Evolutionary conservation across 257 asterid genomes (phyloP).

Genomic region (Scutellaria baicalensis): DNA sequence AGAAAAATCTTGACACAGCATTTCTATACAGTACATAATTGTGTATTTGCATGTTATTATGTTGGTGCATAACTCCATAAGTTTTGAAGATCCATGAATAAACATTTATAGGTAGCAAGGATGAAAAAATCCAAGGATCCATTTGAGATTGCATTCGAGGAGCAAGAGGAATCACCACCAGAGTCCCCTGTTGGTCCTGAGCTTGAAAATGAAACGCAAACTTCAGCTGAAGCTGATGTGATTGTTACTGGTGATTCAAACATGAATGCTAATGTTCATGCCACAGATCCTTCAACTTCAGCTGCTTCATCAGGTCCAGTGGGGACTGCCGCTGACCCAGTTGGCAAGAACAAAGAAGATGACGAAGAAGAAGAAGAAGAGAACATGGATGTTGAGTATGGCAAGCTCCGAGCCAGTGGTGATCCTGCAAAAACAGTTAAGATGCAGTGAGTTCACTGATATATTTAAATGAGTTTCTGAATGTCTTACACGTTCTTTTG

Average conservation of each 20-base stretch:
- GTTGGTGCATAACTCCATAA: neutral
- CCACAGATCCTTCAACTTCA: conserved; percentile 39
- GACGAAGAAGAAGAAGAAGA: conserved; percentile 96
- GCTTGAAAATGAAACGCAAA: conserved; percentile 47
- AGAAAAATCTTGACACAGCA: neutral
- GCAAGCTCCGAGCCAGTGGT: conserved; percentile 52
- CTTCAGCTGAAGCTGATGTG: conserved; percentile 31
- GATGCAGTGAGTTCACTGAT: conserved; percentile 74
- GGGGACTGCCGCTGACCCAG: conserved; percentile 32
- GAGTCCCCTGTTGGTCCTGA: conserved; percentile 73
- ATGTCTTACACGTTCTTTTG: neutral
- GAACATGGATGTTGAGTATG: conserved; percentile 81
- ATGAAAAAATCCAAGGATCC: conserved; percentile 98
- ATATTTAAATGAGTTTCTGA: neutral
- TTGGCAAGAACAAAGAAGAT: conserved; percentile 68
- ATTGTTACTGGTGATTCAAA: conserved; percentile 30
- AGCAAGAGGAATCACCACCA: conserved; percentile 86
- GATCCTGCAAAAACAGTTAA: conserved; percentile 80
- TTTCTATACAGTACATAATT: neutral
- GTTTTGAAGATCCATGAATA: neutral
- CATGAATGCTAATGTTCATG: conserved; percentile 20
- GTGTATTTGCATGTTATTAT: neutral
- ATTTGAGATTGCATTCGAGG: conserved; percentile 80
- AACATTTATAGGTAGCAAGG: conserved; percentile 9
- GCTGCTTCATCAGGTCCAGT: conserved; percentile 18